Percentiles rank a stretch among this genome's conserved stretches.
phyloP scores from a whole-genome alignment of 2,329 filamentous ascomycete species.

The Aschersonia sp. region DNA sequence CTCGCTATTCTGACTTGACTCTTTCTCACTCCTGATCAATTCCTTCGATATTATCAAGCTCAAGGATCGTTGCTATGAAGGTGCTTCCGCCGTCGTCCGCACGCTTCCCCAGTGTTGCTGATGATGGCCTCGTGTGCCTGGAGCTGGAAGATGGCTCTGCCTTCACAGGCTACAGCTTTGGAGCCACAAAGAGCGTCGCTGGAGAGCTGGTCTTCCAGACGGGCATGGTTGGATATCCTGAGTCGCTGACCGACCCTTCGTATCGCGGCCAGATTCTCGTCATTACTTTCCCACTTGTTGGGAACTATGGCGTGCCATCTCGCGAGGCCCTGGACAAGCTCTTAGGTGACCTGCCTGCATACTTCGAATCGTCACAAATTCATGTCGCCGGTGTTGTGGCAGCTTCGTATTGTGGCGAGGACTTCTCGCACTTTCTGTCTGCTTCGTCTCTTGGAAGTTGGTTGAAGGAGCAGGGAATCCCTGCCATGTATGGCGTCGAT shows the following conservation, averaged over 20 bases:
- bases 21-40: too few species aligned
- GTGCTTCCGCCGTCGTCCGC: constrained; percentile 44
- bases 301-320: constrained; percentile 94
- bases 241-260: constrained; percentile 79
- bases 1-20: too few species aligned
- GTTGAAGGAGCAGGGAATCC: constrained; percentile 91
- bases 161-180: constrained; percentile 93
- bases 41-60: too few species aligned
- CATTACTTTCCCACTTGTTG: constrained; percentile 87
- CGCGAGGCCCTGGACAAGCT: constrained; percentile 74
- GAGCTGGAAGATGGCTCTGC: constrained; percentile 86
- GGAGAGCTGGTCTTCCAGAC: constrained; percentile 99
- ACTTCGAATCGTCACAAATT: constrained; percentile 88
- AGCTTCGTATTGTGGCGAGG: constrained; percentile 84
- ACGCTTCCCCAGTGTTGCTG: constrained; percentile 34
- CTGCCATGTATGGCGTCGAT: constrained; percentile 90
- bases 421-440: constrained; percentile 90
- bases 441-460: constrained; percentile 81
- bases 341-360: constrained; percentile 70
- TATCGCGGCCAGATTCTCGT: constrained; percentile 91
- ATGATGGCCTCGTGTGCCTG: constrained; percentile 61
- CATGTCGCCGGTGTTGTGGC: constrained; percentile 87
- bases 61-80: constrained; percentile 8
- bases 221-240: constrained; percentile 97
- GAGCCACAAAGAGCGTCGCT: constrained; percentile 83